Base-by-base conservation (phyloP, 306 rosid genomes). In the Cucurbita pepo region DNA sequence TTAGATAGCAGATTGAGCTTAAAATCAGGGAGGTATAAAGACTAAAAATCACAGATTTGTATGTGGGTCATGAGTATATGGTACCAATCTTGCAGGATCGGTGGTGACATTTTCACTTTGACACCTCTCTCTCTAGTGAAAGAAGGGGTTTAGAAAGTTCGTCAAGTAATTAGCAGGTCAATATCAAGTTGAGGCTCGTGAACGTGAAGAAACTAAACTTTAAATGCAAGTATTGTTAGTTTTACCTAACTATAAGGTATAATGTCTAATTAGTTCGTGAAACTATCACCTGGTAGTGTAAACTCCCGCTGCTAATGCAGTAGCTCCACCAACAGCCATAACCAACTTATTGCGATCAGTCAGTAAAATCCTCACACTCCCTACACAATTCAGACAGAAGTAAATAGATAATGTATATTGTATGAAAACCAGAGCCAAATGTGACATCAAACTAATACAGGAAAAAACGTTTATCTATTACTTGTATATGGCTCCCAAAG, bases 221-320 rank as follows among this genome's bases (percentile, higher is more conserved):
- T 50, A 50, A 50, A 5, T 0, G 54, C 54, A 48, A 69, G 44
- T 22, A 69, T 69, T 69, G 16, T 69, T 25, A 22, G 56, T 3
- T 47, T 16, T 62, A 40, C 69, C 73, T 15, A 48, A 25, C 44
- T 22, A 15, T 19, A 22, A 30, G 72, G 4, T 45, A 13, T 44
- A 65, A 25, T n/a, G 15, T 50, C 16, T 48, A 16, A 65, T 41
- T 18, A 18, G 38, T 10, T 22, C 54, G 10, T 22, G 74, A 71
- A 45, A 60, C 8, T 78, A 62, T 47, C 75, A 94, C 99, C 99
- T 95, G 75, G 97, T 95, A 0, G 96, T 89, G 83, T 95, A 94
- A 80, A 94, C 91, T 69, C 99, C 99, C 10, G 97, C 99, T 56
- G 99, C 99, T 76, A 91, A 78, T 76, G 99, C 99, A 44, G 99